These are phyloP conservation scores for Amphichorda felina DNA, from an alignment of 2,329 filamentous ascomycete genomes.

Conservation along the genomic window DNA sequence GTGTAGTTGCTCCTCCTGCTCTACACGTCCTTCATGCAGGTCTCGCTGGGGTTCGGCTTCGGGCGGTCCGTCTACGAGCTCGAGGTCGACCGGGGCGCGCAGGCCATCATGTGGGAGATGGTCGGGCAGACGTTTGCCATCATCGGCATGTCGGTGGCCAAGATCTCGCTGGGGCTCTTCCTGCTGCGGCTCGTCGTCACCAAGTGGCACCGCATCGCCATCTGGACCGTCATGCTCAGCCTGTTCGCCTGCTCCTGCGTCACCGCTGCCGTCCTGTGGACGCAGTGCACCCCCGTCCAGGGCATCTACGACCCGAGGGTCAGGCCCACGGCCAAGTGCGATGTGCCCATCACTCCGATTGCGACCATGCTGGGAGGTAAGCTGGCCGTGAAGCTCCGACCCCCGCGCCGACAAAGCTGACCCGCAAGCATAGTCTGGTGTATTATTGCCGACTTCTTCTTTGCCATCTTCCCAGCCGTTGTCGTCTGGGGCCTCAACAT, in stretches of 20 bases:
- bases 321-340: background rate
- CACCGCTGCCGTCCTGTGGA: slow-evolving; percentile 6
- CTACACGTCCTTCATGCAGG: slow-evolving; percentile 18
- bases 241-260: slow-evolving; percentile 6
- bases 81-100: slow-evolving; percentile 9
- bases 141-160: slow-evolving; percentile 24
- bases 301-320: background rate
- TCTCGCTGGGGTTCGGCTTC: slow-evolving; percentile 19
- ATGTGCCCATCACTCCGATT: background rate
- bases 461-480: slow-evolving; percentile 25
- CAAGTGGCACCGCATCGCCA: slow-evolving; percentile 19
- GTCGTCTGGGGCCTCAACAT: slow-evolving; percentile 28
- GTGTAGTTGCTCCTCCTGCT: slow-evolving; percentile 3
- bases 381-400: slow-evolving; percentile 2
- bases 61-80: slow-evolving; percentile 16
- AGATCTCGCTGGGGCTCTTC: slow-evolving; percentile 25
- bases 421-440: background rate
- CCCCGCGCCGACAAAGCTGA: background rate
- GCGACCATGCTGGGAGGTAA: background rate
- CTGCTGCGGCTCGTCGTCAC: slow-evolving; percentile 22
- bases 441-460: slow-evolving; percentile 19
- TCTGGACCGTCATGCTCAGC: slow-evolving; percentile 17
- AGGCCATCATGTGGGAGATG: slow-evolving; percentile 16
- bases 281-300: slow-evolving; percentile 8
- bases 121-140: slow-evolving; percentile 24